Evolutionary conservation across 2,329 filamentous ascomycete genomes (phyloP), one percentile per base, ranked within the genome.

Genomic region (Claviceps arundinis): DNA sequence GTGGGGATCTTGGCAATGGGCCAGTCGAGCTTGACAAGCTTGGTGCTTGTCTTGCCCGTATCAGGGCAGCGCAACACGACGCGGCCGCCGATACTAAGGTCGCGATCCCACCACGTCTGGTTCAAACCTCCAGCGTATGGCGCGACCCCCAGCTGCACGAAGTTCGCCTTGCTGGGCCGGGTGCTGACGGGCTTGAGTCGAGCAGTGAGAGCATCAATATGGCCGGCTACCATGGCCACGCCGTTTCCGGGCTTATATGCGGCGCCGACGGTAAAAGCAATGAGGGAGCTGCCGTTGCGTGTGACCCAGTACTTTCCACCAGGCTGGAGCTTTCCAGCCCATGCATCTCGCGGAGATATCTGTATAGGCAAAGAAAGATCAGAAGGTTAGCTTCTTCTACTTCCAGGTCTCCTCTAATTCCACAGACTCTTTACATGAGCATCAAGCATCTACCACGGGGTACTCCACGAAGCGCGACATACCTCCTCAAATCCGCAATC

Each of bases 81-180:
- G 45, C 89, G 78, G 41, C 93, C 93, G 57, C 89, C 93, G 60
- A 97, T 86, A 58, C 87, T 84, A 50, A 98, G 77, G 67, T 98
- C 93, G 40, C 93, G 81, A 67, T 97, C 93, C 91, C 90, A 97
- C 93, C 93, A 97, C 1, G 93, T 97, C 56, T 76, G 75, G 64
- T 90, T 93, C 56, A 97, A 71, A 1, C 75, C 89, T 49, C 93
- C 91, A 9, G 89, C 91, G 65, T 97, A 98, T 0, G 87, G 93
- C 2, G 93, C 90, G 50, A 97, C 88, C 24, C 88, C 91, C 6
- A 97, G 78, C 71, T 97, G 89, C 30, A 88, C 68, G 64, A 89
- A 98, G 51, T 93, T 91, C 37, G 87, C 85, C 65, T 85, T 89
- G 60, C 76, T 87, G n/a, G 85, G 81, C 62, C 95, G 82, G 62